Percentiles rank a stretch among this genome's conserved stretches.
These are phyloP conservation scores for Aureobasidium melanogenum DNA, from an alignment of 2,329 filamentous ascomycete genomes.

Conservation along the genomic window DNA sequence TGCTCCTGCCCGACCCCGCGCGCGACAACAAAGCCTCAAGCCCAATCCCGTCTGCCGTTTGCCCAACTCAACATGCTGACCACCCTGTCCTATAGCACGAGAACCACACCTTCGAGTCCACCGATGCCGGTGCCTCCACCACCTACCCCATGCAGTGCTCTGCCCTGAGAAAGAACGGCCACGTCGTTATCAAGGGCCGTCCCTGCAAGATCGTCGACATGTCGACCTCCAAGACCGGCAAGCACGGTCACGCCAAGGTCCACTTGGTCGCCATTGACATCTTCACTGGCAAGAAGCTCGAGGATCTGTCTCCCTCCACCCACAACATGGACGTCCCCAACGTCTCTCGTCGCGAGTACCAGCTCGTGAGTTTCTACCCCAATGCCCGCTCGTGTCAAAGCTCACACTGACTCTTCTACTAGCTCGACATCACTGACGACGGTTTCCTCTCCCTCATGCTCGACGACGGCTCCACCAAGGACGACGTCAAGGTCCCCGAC, in stretches of 20 bases:
- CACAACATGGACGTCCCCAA: slow-evolving; percentile 96
- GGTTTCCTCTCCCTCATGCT: slow-evolving; percentile 91
- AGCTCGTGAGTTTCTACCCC: slow-evolving; percentile 62
- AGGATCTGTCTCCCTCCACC: slow-evolving; percentile 98
- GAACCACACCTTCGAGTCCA: slow-evolving; percentile 71
- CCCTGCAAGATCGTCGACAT: slow-evolving; percentile 99
- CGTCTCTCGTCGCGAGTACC: slow-evolving; percentile 82
- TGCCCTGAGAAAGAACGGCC: slow-evolving; percentile 97
- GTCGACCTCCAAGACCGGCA: slow-evolving; percentile 99
- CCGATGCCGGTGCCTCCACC: slow-evolving; percentile 88
- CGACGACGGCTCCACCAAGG: slow-evolving; percentile 78
- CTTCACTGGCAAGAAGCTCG: slow-evolving; percentile 99
- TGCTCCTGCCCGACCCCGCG: background rate
- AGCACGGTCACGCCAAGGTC: slow-evolving; percentile 99
- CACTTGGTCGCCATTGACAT: slow-evolving; percentile 97
- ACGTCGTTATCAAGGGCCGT: slow-evolving; percentile 96
- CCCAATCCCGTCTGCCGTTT: background rate
- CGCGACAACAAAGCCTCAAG: background rate
- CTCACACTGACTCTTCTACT: slow-evolving; percentile 17
- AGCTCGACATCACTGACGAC: slow-evolving; percentile 92
- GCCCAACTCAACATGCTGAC: slow-evolving; percentile 1
- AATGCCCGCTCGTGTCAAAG: background rate
- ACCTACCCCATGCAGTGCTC: slow-evolving; percentile 99
- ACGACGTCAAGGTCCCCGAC: slow-evolving; percentile 90
- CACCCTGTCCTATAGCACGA: slow-evolving; percentile 37